Percentiles rank a stretch among this genome's conserved stretches.
These are phyloP conservation scores for Anisodus tanguticus DNA, from an alignment of 257 asterid species.

Conservation along the genomic window DNA sequence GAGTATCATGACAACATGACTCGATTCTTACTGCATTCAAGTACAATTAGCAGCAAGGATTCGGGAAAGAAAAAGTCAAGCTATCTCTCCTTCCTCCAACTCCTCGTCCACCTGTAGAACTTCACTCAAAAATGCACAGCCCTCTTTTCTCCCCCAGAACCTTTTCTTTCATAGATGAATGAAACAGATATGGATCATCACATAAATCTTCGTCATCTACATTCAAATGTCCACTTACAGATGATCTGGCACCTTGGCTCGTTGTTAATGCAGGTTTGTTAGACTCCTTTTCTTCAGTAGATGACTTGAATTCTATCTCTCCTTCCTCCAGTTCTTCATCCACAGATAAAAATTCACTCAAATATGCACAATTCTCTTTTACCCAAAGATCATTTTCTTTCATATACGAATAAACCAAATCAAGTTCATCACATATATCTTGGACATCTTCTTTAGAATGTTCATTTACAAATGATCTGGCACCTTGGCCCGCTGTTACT, in stretches of 20 bases:
- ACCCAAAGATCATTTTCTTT: slow-evolving; percentile 36
- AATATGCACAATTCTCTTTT: neutral
- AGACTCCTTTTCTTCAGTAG: slow-evolving; percentile 22
- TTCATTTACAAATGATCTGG: slow-evolving; percentile 29
- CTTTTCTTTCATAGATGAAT: slow-evolving; percentile 34
- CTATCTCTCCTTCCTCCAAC: slow-evolving; percentile 86
- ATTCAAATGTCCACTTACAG: slow-evolving; percentile 18
- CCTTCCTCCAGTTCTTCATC: slow-evolving; percentile 86
- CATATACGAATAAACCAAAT: slow-evolving; percentile 44
- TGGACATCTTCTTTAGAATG: slow-evolving; percentile 23
- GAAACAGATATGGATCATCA: slow-evolving; percentile 48
- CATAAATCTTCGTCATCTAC: slow-evolving; percentile 36
- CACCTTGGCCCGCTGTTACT: slow-evolving; percentile 29
- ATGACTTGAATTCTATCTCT: slow-evolving; percentile 49
- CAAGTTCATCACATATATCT: slow-evolving; percentile 42
- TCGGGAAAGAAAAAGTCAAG: slow-evolving; percentile 16
- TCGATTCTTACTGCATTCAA: neutral
- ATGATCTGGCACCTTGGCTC: slow-evolving; percentile 31
- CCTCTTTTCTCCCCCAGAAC: slow-evolving; percentile 31
- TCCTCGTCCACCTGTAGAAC: slow-evolving; percentile 51
- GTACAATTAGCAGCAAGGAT: neutral
- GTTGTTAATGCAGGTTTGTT: slow-evolving; percentile 32
- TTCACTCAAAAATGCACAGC: slow-evolving; percentile 7
- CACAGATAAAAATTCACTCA: slow-evolving; percentile 23
- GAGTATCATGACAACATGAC: neutral